phyloP scores from a whole-genome alignment of 1,139 yeast genomes.

The Candida mesenterica region DNA sequence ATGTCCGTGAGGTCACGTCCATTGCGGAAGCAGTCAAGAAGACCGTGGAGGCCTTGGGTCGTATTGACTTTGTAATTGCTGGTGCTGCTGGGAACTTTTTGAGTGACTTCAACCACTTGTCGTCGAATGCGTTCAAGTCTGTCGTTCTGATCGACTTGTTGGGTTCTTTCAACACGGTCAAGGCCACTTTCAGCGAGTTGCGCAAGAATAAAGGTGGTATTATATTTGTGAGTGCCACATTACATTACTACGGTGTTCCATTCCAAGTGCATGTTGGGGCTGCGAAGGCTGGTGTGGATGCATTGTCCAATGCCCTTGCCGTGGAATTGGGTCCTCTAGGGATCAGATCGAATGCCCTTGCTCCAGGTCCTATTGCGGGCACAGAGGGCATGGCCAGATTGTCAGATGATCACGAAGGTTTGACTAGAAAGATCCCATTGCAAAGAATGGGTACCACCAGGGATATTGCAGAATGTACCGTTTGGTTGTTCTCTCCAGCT shows the following conservation, averaged over 20 bases:
- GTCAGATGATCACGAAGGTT: slow-evolving; percentile 31
- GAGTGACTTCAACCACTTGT: slow-evolving; percentile 27
- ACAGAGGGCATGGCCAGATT: slow-evolving; percentile 79
- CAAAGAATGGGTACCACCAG: slow-evolving; percentile 71
- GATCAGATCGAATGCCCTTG: slow-evolving; percentile 73
- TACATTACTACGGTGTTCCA: slow-evolving; percentile 85
- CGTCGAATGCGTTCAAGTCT: slow-evolving; percentile 25
- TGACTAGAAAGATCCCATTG: slow-evolving; percentile 56
- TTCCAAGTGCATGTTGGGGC: slow-evolving; percentile 87
- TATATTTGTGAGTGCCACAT: slow-evolving; percentile 54
- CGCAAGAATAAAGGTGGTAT: slow-evolving; percentile 25
- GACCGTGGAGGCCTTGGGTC: slow-evolving; percentile 23
- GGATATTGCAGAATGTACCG: slow-evolving; percentile 90
- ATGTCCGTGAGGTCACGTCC: slow-evolving; percentile 23
- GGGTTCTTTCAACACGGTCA: slow-evolving; percentile 84
- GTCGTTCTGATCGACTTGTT: slow-evolving; percentile 57
- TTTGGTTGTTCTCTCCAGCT: slow-evolving; percentile 79
- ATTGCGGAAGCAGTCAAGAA: slow-evolving; percentile 21
- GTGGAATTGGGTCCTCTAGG: slow-evolving; percentile 91
- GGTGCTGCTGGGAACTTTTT: slow-evolving; percentile 32
- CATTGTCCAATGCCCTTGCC: slow-evolving; percentile 75
- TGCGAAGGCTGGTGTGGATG: slow-evolving; percentile 95
- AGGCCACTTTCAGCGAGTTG: slow-evolving; percentile 33
- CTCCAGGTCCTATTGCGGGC: slow-evolving; percentile 82
- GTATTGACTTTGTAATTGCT: slow-evolving; percentile 28